Evolutionary conservation across 192 early-diverging fungal genomes (phyloP).

Genomic region (Podila horticola): DNA sequence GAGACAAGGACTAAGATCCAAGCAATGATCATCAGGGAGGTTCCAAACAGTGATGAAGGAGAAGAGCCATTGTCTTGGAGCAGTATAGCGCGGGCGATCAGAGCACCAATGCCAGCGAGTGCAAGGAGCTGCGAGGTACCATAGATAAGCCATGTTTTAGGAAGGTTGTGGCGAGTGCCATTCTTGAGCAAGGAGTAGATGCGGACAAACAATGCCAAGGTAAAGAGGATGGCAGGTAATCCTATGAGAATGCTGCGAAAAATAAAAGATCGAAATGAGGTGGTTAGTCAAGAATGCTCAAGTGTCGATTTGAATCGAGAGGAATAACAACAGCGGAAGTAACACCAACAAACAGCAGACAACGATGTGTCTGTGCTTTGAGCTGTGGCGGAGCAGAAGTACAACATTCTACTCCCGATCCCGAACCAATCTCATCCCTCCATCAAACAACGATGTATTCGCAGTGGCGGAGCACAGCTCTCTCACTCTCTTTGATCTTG

Average conservation of each 20-base stretch:
- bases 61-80: conserved; percentile 7
- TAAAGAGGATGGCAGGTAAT: conserved; percentile 19
- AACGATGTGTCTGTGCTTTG: too few species aligned
- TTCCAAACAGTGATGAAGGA: conserved; percentile 17
- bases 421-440: too few species aligned
- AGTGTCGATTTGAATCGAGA: not conserved
- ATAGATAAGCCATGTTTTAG: conserved; percentile 22
- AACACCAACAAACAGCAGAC: not conserved
- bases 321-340: too few species aligned
- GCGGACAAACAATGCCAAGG: conserved; percentile 4
- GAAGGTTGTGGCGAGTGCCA: conserved; percentile 19
- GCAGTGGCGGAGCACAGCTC: too few species aligned
- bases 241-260: conserved; percentile 16
- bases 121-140: conserved; percentile 21
- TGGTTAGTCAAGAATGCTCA: not conserved
- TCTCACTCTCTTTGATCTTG: too few species aligned
- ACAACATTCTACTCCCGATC: too few species aligned
- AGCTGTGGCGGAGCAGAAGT: too few species aligned
- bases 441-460: too few species aligned
- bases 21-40: conserved; percentile 11
- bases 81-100: conserved; percentile 10
- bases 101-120: conserved; percentile 1
- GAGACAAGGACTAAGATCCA: conserved; percentile 8
- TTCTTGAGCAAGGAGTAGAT: not conserved
- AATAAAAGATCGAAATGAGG: not conserved